These are phyloP conservation scores for Gryganskiella cystojenkinii DNA, from an alignment of 192 early-diverging fungal species.

Conservation along the genomic window DNA sequence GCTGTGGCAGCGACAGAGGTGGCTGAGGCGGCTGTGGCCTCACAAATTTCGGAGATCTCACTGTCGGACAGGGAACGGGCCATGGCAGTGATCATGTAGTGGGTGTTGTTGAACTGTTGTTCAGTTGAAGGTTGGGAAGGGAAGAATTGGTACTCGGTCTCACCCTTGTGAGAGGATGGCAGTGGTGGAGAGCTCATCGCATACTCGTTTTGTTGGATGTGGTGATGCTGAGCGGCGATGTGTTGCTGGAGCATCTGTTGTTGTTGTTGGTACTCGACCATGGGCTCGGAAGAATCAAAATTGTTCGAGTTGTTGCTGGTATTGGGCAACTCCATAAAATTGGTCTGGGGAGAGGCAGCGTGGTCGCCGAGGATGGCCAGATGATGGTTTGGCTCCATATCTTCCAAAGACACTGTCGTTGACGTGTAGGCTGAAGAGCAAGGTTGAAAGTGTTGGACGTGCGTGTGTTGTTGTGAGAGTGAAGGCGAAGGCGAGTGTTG, in stretches of 20 bases:
- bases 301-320: not conserved
- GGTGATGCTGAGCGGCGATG: not conserved
- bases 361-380: conserved; percentile 43
- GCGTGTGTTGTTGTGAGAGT: not conserved
- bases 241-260: not conserved
- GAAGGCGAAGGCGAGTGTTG: conserved; percentile 3
- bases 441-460: conserved; percentile 5
- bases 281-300: not conserved
- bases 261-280: not conserved
- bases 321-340: conserved; percentile 27
- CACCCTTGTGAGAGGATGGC: too few relatives aligned
- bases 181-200: conserved; percentile 14
- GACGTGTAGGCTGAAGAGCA: not conserved
- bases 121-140: conserved; percentile 16
- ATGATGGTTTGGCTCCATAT: conserved; percentile 30
- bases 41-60: conserved; percentile 25
- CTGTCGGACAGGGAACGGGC: conserved; percentile 40
- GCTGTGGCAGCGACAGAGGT: conserved; percentile 1
- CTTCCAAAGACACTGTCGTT: conserved; percentile 2
- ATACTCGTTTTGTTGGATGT: too few relatives aligned
- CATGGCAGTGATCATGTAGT: conserved; percentile 44
- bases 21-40: conserved; percentile 4
- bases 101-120: too few relatives aligned
- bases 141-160: not conserved
- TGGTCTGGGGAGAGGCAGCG: conserved; percentile 28